These are phyloP conservation scores for Bisporella sp. DNA, from an alignment of 2,329 filamentous ascomycete genomes.

Conservation along the genomic window DNA sequence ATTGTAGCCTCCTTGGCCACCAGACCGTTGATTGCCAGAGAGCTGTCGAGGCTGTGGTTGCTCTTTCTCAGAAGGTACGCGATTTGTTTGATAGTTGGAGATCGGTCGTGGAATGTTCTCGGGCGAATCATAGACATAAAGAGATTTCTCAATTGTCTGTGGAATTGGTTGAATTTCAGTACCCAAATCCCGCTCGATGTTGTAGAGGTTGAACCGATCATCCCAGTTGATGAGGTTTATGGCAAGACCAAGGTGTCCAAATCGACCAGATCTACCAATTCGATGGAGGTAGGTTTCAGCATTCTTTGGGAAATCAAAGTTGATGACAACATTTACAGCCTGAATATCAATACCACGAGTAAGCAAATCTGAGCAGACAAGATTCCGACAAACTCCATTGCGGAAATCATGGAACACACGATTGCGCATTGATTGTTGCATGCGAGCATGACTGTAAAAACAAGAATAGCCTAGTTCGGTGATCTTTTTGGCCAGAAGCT, in stretches of 20 bases:
- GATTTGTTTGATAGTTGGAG: slow-evolving; percentile 37
- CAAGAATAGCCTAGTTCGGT: slow-evolving; percentile 98
- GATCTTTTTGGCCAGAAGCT: slow-evolving; percentile 97
- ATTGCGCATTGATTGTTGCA: slow-evolving; percentile 95
- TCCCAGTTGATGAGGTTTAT: slow-evolving; percentile 99
- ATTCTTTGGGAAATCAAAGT: slow-evolving; percentile 99
- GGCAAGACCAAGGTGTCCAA: slow-evolving; percentile 91
- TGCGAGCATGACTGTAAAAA: slow-evolving; percentile 98
- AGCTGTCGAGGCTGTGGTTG: slow-evolving; percentile 19
- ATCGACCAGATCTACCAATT: slow-evolving; percentile 94
- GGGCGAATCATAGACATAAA: slow-evolving; percentile 96
- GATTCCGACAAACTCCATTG: slow-evolving; percentile 93
- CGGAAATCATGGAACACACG: slow-evolving; percentile 99
- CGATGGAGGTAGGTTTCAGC: slow-evolving; percentile 98
- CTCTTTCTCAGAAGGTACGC: slow-evolving; percentile 20
- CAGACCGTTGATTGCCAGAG: slow-evolving; percentile 16
- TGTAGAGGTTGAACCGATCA: slow-evolving; percentile 96
- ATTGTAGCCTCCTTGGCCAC: slow-evolving; percentile 17
- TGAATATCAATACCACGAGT: slow-evolving; percentile 99
- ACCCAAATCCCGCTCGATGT: slow-evolving; percentile 93
- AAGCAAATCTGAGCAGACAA: slow-evolving; percentile 94
- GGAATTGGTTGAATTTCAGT: slow-evolving; percentile 98
- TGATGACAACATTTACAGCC: slow-evolving; percentile 98
- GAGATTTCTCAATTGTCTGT: slow-evolving; percentile 86
- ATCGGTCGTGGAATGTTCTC: slow-evolving; percentile 88